Base-by-base conservation (phyloP, 306 rosid genomes). In the Sphenostylis stenocarpa region DNA sequence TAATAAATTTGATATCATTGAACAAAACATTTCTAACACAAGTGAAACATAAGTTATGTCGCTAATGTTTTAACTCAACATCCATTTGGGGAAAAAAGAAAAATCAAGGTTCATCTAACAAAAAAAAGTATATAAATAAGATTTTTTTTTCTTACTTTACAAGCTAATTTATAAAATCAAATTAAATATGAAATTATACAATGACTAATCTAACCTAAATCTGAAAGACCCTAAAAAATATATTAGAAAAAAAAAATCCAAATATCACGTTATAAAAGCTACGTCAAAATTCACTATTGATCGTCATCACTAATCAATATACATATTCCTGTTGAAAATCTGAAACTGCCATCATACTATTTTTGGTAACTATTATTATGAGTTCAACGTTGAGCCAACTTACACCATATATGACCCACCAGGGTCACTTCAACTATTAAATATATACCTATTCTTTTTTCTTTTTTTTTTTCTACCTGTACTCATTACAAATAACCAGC, bases 341-440 rank as follows among this genome's bases (percentile, higher is more conserved):
- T 23, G 72, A 1, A 63, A 45, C 29, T 51, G 19, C 52, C 44
- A 38, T 29, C 28, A 45, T 80, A 33, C 47, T 17, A 45, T 23
- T 20, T 44, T 29, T 56, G 69, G 57, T 41, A 12, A 41, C n/a
- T 17, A 56, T 57, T 39, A 45, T 38, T 53, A 29, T 13, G 47
- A 29, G 23, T 62, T 29, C 36, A 61, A 70, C 60, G 12, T 20
- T 21, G 26, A 75, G n/a, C 39, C 52, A 63, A 21, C 45, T 15
- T 72, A 39, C 47, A n/a, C 28, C 45, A 16, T 57, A 39, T 57
- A 39, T 57, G 77, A 72, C n/a, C 53, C 47, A 60, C 49, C 62
- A 19, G 49, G 14, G 45, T 75, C 70, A 56, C 52, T 53, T 71
- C 14, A 7, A 36, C 15, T 29, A 48, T 53, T 20, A 53, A 57